Conservation (phyloP, 805 yeast species). For the Sugiyamaella lignohabitans region DNA sequence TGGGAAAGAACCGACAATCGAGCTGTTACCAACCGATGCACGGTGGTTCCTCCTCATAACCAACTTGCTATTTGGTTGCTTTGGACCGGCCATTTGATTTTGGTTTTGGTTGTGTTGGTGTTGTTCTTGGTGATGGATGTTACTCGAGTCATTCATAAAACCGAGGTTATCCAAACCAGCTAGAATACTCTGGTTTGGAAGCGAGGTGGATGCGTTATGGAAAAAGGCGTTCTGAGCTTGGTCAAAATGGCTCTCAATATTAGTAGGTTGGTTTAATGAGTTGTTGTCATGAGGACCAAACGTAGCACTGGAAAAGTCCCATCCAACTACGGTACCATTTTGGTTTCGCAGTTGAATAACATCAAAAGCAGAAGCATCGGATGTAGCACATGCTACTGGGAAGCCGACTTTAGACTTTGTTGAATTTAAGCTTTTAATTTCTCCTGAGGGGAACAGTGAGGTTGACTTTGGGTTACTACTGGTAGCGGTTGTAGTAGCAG, state of each 20-base stretch:
- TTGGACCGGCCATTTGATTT: too few species aligned
- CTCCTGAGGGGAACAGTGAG: slow-evolving; percentile 8
- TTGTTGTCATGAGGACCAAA: background rate
- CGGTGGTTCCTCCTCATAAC: slow-evolving; percentile 7
- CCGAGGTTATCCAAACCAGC: background rate
- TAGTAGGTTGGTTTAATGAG: too few species aligned
- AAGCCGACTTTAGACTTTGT: slow-evolving; percentile 5
- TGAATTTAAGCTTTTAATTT: slow-evolving; percentile 7
- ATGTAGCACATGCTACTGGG: slow-evolving; percentile 23
- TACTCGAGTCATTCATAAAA: background rate
- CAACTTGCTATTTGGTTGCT: background rate
- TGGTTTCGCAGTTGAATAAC: slow-evolving; percentile 14
- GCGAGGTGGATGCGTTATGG: background rate
- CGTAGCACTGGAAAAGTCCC: slow-evolving; percentile 12
- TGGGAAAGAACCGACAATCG: background rate
- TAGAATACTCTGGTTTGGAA: background rate
- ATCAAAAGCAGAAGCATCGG: slow-evolving; percentile 14
- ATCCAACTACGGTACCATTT: slow-evolving; percentile 19
- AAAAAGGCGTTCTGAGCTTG: background rate
- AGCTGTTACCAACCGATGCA: background rate
- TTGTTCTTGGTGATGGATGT: too few species aligned
- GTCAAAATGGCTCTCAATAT: too few species aligned
- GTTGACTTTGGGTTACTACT: too few species aligned
- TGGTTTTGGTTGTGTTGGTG: too few species aligned
- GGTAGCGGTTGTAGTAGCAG: background rate